A percentile compares a stretch with the other conserved stretches of the same genome.
These are phyloP conservation scores for Monosporascus sp. DNA, from an alignment of 2,329 filamentous ascomycete species.

Conservation along the genomic window DNA sequence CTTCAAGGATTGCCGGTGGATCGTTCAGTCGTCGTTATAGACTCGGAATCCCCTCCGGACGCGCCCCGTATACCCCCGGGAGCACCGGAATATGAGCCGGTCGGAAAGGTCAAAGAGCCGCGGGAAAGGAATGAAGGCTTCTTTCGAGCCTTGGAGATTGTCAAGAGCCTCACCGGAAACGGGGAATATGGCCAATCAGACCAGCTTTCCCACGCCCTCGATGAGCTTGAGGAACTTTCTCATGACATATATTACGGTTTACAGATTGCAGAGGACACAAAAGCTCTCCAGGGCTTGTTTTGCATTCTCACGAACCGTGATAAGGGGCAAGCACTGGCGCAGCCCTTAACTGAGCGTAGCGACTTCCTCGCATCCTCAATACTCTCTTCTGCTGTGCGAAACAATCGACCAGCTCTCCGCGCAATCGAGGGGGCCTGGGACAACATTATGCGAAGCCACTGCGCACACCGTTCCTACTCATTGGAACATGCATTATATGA, in stretches of 20 bases:
- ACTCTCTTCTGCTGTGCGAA: conserved; percentile 54
- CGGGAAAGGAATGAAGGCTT: conserved; percentile 35
- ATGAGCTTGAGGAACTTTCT: conserved; percentile 56
- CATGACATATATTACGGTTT: conserved; percentile 68
- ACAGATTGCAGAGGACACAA: conserved; percentile 52
- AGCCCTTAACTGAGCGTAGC: conserved; percentile 20
- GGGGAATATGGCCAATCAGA: conserved; percentile 16
- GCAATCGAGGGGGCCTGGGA: conserved; percentile 46
- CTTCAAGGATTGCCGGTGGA: conserved; percentile 49
- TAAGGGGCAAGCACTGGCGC: conserved; percentile 9
- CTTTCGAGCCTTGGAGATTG: conserved; percentile 40
- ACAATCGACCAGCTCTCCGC: conserved; percentile 57
- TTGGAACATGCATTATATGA: conserved; percentile 38
- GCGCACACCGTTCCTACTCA: conserved; percentile 17
- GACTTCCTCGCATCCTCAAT: conserved; percentile 52
- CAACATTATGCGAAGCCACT: conserved; percentile 32
- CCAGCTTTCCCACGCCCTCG: conserved; percentile 45
- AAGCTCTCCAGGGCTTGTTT: conserved; percentile 49
- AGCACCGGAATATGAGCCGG: conserved; percentile 52
- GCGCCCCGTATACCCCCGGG: conserved; percentile 36
- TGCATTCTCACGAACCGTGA: conserved; percentile 44
- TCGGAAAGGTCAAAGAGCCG: conserved; percentile 53
- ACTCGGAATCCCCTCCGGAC: conserved; percentile 34
- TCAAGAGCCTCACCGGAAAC: conserved; percentile 38
- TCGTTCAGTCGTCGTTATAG: conserved; percentile 48